Base-by-base conservation (phyloP, 352 stramenopile genomes). In the Phytopythium ostracodes region DNA sequence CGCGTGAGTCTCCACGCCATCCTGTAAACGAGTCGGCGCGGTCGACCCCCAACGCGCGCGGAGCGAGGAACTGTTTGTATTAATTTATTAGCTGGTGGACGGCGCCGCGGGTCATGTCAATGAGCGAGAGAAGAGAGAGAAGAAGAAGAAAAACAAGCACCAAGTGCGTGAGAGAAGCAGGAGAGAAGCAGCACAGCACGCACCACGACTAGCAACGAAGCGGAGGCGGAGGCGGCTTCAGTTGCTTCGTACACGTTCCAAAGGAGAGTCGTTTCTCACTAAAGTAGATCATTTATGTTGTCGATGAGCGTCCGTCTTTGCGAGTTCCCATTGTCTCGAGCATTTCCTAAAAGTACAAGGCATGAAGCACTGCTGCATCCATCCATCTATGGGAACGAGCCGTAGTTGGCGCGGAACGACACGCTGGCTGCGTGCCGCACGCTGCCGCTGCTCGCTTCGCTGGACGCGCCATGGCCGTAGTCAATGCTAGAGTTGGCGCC, bases 1-100 rank as follows among this genome's bases (percentile, higher is more conserved):
- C 77, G 77, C 31, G 73, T 84, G 71, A 87, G 77, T 71, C 69
- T 87, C 51, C 77, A 87, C 62, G 77, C 77, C 47, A 87, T 87
- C 50, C 70, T 87, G n/a, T 87, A 83, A 58, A 31, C n/a, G 27
- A 15, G 17, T 12, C 27, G 25, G 29, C 29, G 15, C 42, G 27
- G 27, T 17, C 24, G 49, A 42, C 50, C 24, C 9, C 50, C 10
- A 18, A 20, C 29, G 14, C 17, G 7, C 31, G 31, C 53, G 33
- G 35, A 33, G 33, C 20, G 50, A 22, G 27, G 51, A 24, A 10
- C 53, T 49, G 36, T 29, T 38, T 52, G 55, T 52, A 52, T 24
- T 59, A 52, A 60, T 60, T 60, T 59, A 59, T 59, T 59, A 59
- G 54, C 36, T 59, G 53, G 22, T 27, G 53, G 53, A 36, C 15